These are phyloP conservation scores for Cladosporium sp. DNA, from an alignment of 2,329 filamentous ascomycete species.

Conservation along the genomic window DNA sequence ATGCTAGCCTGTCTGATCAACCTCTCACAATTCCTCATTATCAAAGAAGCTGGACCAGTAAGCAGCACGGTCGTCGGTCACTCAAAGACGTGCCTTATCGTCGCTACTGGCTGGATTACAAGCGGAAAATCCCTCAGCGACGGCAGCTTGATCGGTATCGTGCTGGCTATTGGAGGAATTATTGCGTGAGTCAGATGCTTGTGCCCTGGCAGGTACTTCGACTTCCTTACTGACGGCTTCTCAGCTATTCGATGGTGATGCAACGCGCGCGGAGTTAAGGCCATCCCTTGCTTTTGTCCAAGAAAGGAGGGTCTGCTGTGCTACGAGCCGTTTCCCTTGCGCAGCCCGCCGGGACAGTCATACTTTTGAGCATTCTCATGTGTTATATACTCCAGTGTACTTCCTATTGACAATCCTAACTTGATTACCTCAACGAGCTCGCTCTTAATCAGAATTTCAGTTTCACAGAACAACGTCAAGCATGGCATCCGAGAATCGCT, in stretches of 20 bases:
- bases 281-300: background rate
- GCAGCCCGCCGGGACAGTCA: background rate
- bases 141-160: slow-evolving; percentile 27
- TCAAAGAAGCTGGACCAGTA: slow-evolving; percentile 30
- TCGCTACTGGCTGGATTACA: slow-evolving; percentile 30
- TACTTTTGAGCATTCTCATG: background rate
- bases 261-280: slow-evolving; percentile 8
- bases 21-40: slow-evolving; percentile 34
- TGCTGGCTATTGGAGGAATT: slow-evolving; percentile 30
- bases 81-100: slow-evolving; percentile 32
- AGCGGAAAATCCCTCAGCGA: slow-evolving; percentile 23
- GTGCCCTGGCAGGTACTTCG: background rate
- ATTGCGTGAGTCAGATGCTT: slow-evolving; percentile 22
- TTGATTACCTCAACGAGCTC: background rate
- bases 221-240: background rate
- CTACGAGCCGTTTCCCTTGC: background rate
- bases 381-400: background rate
- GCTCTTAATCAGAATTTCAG: background rate
- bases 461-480: background rate
- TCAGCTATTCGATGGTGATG: slow-evolving; percentile 12
- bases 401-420: background rate
- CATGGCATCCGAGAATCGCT: slow-evolving; percentile 30
- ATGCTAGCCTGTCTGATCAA: slow-evolving; percentile 62
- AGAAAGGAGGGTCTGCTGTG: background rate
- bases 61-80: slow-evolving; percentile 34